A percentile compares a stretch with the other conserved stretches of the same genome.
Conservation (phyloP, 2,329 filamentous ascomycete genomes). For the Verticillium nubilum region DNA sequence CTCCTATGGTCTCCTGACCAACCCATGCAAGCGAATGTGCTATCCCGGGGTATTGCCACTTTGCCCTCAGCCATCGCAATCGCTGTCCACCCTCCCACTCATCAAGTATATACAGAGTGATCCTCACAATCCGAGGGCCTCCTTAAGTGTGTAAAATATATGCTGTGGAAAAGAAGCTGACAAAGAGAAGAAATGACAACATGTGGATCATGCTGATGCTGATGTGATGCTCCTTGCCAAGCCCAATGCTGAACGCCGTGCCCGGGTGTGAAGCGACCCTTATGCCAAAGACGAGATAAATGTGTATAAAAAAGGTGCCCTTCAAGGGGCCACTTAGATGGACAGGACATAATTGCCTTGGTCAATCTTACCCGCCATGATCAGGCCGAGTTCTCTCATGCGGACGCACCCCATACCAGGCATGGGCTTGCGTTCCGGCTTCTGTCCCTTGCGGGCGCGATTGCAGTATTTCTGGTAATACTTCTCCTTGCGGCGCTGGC, state of each 20-base stretch:
- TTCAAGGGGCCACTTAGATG: conserved; percentile 38
- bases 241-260: conserved; percentile 10
- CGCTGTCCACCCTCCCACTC: neutral
- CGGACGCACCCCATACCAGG: conserved; percentile 86
- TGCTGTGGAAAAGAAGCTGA: conserved; percentile 12
- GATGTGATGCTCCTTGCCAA: conserved; percentile 12
- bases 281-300: neutral
- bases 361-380: conserved; percentile 76
- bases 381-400: conserved; percentile 80
- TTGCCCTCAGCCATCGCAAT: neutral
- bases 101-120: neutral
- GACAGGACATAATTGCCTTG: conserved; percentile 74
- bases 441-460: conserved; percentile 66
- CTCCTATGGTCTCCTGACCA: neutral
- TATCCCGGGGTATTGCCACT: neutral
- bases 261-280: neutral
- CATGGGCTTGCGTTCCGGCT: conserved; percentile 58
- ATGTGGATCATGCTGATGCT: conserved; percentile 16
- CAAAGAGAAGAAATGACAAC: conserved; percentile 12
- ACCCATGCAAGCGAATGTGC: neutral
- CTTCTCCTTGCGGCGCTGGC: conserved; percentile 88
- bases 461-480: conserved; percentile 85
- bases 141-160: conserved; percentile 3
- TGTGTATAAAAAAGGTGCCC: conserved; percentile 4
- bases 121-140: neutral